These are phyloP conservation scores for Fraxinus greggii DNA, from an alignment of 305 asterid genomes.

Conservation along the genomic window DNA sequence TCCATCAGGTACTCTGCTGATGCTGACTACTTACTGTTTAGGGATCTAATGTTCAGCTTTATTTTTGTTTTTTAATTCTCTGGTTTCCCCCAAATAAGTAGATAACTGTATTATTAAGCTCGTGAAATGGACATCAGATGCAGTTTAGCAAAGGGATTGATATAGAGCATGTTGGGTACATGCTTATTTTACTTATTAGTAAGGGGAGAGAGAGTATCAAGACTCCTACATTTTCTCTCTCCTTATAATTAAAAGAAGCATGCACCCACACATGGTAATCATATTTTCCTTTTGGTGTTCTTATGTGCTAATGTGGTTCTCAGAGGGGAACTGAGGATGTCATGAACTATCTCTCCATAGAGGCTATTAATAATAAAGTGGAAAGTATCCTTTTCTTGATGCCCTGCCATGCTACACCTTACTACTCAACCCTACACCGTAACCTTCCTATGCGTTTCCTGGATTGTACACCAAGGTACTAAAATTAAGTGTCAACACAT, in stretches of 20 bases:
- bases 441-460: constrained; percentile 83
- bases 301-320: constrained; percentile 19
- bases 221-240: neutral
- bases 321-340: constrained; percentile 97
- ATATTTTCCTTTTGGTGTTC: neutral
- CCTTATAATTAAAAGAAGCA: neutral
- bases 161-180: neutral
- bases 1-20: constrained; percentile 69
- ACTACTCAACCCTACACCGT: constrained; percentile 80
- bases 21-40: constrained; percentile 10
- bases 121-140: neutral
- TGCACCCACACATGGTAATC: neutral
- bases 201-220: neutral
- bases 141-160: neutral
- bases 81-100: neutral
- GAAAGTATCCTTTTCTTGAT: constrained; percentile 64
- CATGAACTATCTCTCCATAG: constrained; percentile 71
- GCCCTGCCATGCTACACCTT: constrained; percentile 96
- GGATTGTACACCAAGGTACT: constrained; percentile 90
- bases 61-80: neutral
- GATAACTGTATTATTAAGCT: constrained; percentile 7
- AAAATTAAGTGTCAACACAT: neutral
- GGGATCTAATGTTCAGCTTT: constrained; percentile 7
- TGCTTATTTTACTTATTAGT: neutral
- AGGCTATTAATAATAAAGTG: constrained; percentile 58